Base-by-base conservation (phyloP, 164 flowering plant species). In the Chloranthus sessilifolius region DNA sequence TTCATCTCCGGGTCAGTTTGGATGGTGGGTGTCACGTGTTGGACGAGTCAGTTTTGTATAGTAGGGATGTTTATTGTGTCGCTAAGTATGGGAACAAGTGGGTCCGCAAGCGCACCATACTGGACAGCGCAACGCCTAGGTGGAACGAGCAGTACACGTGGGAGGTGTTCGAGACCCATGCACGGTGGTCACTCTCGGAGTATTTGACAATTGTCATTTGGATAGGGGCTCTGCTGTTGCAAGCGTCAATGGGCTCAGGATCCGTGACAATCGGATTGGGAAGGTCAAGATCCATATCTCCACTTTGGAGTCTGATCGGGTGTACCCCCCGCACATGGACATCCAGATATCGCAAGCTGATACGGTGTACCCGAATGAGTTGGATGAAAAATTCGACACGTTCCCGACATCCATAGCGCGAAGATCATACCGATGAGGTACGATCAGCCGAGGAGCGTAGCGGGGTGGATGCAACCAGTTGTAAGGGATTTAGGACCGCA, bases 21-120 rank as follows among this genome's bases (percentile, higher is more conserved):
- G 69, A 69, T 14, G 73, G 70, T 10, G 20, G 75, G 50, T 89
- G 86, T 58, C 97, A 89, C 66, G 97, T 89, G 27, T 74, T 86
- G 0, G 97, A 89, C 47, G 97, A 89, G 52, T 74, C 97, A 0
- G 76, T 83, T 0, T 60, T 73, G 78, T 77, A 79, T 22, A 73
- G 82, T 62, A 84, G 97, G 27, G 97, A 86, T 61, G 74, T 78
- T 10, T 72, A 72, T 19, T 72, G 76, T 43, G 66, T 72, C 4
- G 76, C 70, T 0, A 72, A 72, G 54, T 72, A 72, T 16, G 73
- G 76, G 5, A 65, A 59, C 33, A 72, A 72, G 47, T 71, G 75
- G 75, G 62, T 67, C 7, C 60, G 69, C 14, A 71, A 72, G 1
- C 62, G 75, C n/a, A 71, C 75, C 1, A 60, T 67, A 1, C 49